Base-by-base conservation (phyloP, 2,329 filamentous ascomycete species). In the Aspergillus floridensis region DNA sequence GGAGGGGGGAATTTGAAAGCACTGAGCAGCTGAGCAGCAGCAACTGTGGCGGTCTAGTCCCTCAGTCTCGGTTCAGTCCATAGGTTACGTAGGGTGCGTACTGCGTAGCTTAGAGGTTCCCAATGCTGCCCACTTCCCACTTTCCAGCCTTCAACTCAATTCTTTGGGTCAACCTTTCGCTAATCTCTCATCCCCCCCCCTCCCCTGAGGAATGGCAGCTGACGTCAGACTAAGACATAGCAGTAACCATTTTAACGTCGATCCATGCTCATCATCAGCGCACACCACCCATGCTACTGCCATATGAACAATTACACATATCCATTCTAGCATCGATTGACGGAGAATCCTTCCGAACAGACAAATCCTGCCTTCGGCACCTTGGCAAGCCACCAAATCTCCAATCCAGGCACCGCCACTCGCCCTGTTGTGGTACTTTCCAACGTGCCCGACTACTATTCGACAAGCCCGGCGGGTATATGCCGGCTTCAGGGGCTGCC, bases 141-240 rank as follows among this genome's bases (percentile, higher is more conserved):
- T 38, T 24, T 46, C 53, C 53, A 55, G 53, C 53, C 53, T 55
- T 16, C 41, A 29, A n/a, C 6, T 44, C 26, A n/a, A 48, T 35
- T 46, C 19, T 21, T 11, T 21, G 6, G 5, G 19, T 29, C 38
- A 12, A 48, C 10, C 41, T 32, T 50, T 55, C 49, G 38, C 49
- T 53, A 48, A 31, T 26, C 26, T 51, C 24, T 47, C 56, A 7
- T 29, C 2, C 26, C 26, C 2, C 26, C 26, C 26, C 26, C 32
- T 5, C 50, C 44, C 49, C 50, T 49, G 56, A 49, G 41, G 21
- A 51, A 49, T 53, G 32, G 11, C 29, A 21, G 53, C 56, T 58
- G 56, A 58, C 56, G 56, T 58, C 56, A 58, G 50, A 41, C 19
- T 47, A 41, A 48, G 53, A 55, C 53, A 55, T 55, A 55, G 16